Percentiles rank a stretch among this genome's conserved stretches.
Conservation (phyloP, 495 filamentous ascomycete species). For the Pyronema omphalodes region DNA sequence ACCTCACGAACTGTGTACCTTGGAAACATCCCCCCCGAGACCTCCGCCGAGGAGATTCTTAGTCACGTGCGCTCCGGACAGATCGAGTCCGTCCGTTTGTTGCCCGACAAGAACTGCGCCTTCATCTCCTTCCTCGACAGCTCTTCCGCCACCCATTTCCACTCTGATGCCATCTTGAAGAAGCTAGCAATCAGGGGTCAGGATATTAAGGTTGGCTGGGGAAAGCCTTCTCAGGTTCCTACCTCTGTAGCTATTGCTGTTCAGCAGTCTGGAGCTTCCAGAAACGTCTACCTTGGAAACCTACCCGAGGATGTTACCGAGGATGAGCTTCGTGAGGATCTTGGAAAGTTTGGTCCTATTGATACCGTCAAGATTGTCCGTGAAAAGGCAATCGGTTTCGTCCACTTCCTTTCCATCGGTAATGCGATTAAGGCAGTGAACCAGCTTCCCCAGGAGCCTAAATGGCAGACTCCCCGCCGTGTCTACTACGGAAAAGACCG, state of each 20-base stretch:
- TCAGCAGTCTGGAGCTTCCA: slow-evolving; percentile 92
- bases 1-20: slow-evolving; percentile 94
- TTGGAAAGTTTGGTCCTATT: slow-evolving; percentile 90
- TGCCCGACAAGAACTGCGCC: slow-evolving; percentile 98
- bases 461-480: slow-evolving; percentile 87
- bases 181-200: slow-evolving; percentile 94
- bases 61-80: slow-evolving; percentile 94
- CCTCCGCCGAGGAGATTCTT: slow-evolving; percentile 92
- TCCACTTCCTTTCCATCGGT: slow-evolving; percentile 92
- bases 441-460: slow-evolving; percentile 85
- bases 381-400: slow-evolving; percentile 95
- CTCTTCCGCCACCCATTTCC: slow-evolving; percentile 93
- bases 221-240: slow-evolving; percentile 93
- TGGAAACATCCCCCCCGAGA: slow-evolving; percentile 94
- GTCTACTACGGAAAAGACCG: slow-evolving; percentile 98
- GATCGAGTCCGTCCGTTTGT: slow-evolving; percentile 88
- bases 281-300: slow-evolving; percentile 94
- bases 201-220: slow-evolving; percentile 99
- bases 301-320: slow-evolving; percentile 76
- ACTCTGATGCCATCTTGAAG: slow-evolving; percentile 98
- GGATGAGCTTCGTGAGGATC: slow-evolving; percentile 82
- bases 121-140: slow-evolving; percentile 98
- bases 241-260: slow-evolving; percentile 92
- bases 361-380: slow-evolving; percentile 96
- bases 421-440: slow-evolving; percentile 98